phyloP scores from a whole-genome alignment of 2,329 filamentous ascomycete species.

The Ophiosphaerella herpotricha region DNA sequence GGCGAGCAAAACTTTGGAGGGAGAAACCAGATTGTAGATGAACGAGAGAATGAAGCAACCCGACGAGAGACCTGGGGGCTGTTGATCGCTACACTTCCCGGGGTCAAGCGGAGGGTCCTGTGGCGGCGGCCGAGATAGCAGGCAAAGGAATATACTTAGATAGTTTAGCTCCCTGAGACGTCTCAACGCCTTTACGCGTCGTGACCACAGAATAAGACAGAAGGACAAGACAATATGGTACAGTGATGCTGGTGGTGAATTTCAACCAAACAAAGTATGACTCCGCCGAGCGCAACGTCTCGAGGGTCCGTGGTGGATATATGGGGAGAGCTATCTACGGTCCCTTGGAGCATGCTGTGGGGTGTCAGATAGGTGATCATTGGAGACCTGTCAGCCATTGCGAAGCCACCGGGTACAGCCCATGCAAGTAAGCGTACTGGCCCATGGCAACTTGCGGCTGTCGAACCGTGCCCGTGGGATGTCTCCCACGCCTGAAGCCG shows the following conservation, averaged over 20 bases:
- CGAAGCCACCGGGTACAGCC: slow-evolving; percentile 12
- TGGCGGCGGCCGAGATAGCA: slow-evolving; percentile 26
- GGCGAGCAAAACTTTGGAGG: not conserved
- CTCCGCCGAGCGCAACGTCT: slow-evolving; percentile 4
- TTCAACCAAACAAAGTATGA: not conserved
- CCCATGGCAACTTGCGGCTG: slow-evolving; percentile 18
- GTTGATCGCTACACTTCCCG: slow-evolving; percentile 28
- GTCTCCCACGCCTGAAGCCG: slow-evolving; percentile 1
- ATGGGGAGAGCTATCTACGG: slow-evolving; percentile 10
- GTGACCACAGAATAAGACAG: not conserved
- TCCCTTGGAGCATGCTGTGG: slow-evolving; percentile 27
- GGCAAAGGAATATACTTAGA: slow-evolving; percentile 16
- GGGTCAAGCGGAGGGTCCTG: slow-evolving; percentile 24
- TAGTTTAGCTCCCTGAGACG: not conserved
- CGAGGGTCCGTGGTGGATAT: slow-evolving; percentile 22
- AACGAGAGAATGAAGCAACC: slow-evolving; percentile 30
- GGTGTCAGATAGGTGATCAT: slow-evolving; percentile 33
- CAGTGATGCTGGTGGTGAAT: not conserved
- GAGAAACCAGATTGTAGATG: slow-evolving; percentile 8
- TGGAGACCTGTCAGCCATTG: slow-evolving; percentile 30
- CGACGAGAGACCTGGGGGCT: slow-evolving; percentile 5
- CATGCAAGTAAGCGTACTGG: slow-evolving; percentile 7
- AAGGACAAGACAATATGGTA: not conserved
- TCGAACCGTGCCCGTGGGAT: slow-evolving; percentile 38
- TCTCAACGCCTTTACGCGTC: not conserved